Evolutionary conservation across 148 eudicot species (phyloP).

Genomic region (Silene uniflora): DNA sequence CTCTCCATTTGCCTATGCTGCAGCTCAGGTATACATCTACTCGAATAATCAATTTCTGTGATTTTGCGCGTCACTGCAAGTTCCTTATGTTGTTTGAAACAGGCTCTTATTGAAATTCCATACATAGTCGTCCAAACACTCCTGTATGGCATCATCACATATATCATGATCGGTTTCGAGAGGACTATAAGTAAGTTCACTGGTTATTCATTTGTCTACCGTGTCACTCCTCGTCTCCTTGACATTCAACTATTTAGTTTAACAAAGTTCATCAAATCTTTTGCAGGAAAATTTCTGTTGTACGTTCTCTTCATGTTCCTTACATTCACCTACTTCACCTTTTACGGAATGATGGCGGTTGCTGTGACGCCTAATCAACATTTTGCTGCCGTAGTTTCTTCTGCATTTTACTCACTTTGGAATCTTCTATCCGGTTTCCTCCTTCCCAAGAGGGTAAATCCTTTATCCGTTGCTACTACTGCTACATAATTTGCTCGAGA

Average conservation of each 20-base stretch:
- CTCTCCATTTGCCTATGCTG: slow-evolving; percentile 73
- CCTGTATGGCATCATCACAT: slow-evolving; percentile 62
- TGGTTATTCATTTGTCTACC: neutral
- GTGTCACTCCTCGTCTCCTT: neutral
- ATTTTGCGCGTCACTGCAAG: neutral
- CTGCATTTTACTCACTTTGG: slow-evolving; percentile 83
- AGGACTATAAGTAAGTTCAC: slow-evolving; percentile 47
- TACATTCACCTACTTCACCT: slow-evolving; percentile 85
- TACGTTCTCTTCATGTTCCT: slow-evolving; percentile 75
- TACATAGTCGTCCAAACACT: slow-evolving; percentile 62
- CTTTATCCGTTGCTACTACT: neutral
- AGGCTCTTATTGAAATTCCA: slow-evolving; percentile 87
- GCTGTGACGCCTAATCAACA: slow-evolving; percentile 67
- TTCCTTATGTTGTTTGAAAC: slow-evolving; percentile 17
- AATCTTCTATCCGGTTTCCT: slow-evolving; percentile 91
- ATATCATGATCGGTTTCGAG: slow-evolving; percentile 80
- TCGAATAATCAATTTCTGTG: neutral
- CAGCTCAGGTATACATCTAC: slow-evolving; percentile 59
- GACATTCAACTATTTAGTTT: neutral
- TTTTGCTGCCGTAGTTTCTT: slow-evolving; percentile 74
- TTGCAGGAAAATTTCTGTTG: slow-evolving; percentile 70
- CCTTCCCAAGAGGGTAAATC: slow-evolving; percentile 65
- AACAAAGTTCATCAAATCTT: neutral
- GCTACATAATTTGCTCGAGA: neutral
- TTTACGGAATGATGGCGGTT: slow-evolving; percentile 90